phyloP scores from a whole-genome alignment of 139 green algal genomes.

The Mychonastes homosphaera region DNA sequence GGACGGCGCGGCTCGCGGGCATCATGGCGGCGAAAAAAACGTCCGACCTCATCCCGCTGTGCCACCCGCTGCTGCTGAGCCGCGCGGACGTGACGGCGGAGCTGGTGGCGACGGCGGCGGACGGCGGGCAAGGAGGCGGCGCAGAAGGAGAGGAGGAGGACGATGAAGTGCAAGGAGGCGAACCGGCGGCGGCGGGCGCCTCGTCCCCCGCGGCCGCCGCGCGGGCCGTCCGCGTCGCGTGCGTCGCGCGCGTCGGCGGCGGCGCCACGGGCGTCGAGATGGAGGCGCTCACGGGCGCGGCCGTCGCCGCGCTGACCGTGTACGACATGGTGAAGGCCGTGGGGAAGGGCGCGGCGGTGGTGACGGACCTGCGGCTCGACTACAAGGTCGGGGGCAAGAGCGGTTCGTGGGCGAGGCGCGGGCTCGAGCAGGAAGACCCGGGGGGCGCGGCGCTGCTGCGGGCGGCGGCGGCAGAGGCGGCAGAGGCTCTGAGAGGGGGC shows the following conservation, averaged over 20 bases:
- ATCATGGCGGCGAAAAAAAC: constrained; percentile 89
- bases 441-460: too few relatives aligned
- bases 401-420: constrained; percentile 28
- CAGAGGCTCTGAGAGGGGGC: too few relatives aligned
- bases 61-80: constrained; percentile 68
- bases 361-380: constrained; percentile 66
- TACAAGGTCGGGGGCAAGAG: constrained; percentile 73
- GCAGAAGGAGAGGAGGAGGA: background rate
- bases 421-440: too few relatives aligned
- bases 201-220: too few relatives aligned
- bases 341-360: constrained; percentile 56
- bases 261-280: constrained; percentile 91
- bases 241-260: constrained; percentile 32
- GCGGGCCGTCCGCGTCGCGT: constrained; percentile 46
- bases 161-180: background rate
- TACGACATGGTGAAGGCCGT: constrained; percentile 97
- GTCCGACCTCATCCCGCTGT: constrained; percentile 73
- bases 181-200: too few relatives aligned
- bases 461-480: too few relatives aligned
- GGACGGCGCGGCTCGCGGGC: constrained; percentile 73
- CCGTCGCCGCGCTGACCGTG: constrained; percentile 77
- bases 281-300: constrained; percentile 84
- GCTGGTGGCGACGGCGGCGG: too few relatives aligned
- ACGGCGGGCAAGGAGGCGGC: too few relatives aligned
- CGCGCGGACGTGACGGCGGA: constrained; percentile 56